A percentile compares a stretch with the other conserved stretches of the same genome.
These are phyloP conservation scores for Neopestalotiopsis sp. DNA, from an alignment of 2,329 filamentous ascomycete species.

Conservation along the genomic window DNA sequence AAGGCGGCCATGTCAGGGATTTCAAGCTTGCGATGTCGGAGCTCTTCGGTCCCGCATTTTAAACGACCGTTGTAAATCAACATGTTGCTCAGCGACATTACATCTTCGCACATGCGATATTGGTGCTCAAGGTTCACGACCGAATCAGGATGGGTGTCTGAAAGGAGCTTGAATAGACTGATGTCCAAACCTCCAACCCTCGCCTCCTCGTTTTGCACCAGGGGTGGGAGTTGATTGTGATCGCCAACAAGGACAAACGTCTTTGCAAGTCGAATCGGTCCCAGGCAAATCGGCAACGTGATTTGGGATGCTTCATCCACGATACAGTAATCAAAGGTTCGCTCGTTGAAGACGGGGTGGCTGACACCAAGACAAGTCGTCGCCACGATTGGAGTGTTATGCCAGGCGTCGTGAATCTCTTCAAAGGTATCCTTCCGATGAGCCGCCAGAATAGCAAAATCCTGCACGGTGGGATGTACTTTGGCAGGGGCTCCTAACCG, in stretches of 20 bases:
- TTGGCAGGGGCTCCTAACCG: conserved; percentile 87
- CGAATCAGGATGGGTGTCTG: conserved; percentile 83
- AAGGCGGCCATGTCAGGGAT: conserved; percentile 71
- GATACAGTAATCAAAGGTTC: conserved; percentile 96
- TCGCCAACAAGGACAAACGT: conserved; percentile 96
- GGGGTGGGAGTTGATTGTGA: conserved; percentile 91
- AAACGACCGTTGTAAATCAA: conserved; percentile 91
- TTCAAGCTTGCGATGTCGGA: conserved; percentile 71
- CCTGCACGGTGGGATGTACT: conserved; percentile 83
- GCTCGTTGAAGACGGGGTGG: conserved; percentile 85
- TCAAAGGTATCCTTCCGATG: conserved; percentile 78
- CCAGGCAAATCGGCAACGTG: conserved; percentile 90
- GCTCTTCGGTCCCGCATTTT: conserved; percentile 81
- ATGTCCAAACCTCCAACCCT: conserved; percentile 86
- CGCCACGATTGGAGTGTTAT: conserved; percentile 85
- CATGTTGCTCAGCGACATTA: conserved; percentile 91
- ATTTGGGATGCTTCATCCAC: conserved; percentile 98
- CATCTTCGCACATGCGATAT: conserved; percentile 97
- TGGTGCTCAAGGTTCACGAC: conserved; percentile 94
- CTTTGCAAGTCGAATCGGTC: conserved; percentile 88
- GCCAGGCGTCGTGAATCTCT: conserved; percentile 83
- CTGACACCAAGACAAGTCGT: conserved; percentile 94
- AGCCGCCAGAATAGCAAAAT: conserved; percentile 81
- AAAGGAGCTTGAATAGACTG: conserved; percentile 91
- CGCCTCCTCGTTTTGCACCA: conserved; percentile 92